Evolutionary conservation across 1,284 basidiomycete genomes (phyloP).

Genomic region (Malassezia restricta): DNA sequence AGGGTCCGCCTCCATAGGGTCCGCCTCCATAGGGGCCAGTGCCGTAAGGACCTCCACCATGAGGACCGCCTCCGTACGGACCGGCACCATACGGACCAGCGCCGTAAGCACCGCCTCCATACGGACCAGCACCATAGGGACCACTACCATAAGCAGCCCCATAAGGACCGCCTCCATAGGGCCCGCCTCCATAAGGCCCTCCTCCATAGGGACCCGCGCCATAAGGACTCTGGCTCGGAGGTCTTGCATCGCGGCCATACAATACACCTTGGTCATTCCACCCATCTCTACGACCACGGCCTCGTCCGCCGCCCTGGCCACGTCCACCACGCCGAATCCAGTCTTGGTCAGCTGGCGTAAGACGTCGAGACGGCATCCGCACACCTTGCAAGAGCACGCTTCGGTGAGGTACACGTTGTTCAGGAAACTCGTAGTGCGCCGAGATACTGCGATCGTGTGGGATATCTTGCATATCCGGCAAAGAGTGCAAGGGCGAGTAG

Average conservation of each 20-base stretch:
- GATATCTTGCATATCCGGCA: slow-evolving; percentile 56
- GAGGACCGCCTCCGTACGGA: background rate
- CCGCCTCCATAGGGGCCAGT: background rate
- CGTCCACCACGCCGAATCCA: slow-evolving; percentile 50
- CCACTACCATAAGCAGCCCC: slow-evolving; percentile 19
- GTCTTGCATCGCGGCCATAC: slow-evolving; percentile 10
- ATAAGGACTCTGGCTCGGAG: background rate
- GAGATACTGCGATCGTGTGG: slow-evolving; percentile 74
- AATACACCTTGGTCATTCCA: slow-evolving; percentile 1
- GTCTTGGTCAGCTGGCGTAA: slow-evolving; percentile 66
- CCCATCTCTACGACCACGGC: slow-evolving; percentile 10
- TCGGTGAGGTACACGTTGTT: slow-evolving; percentile 69
- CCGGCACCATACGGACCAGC: background rate
- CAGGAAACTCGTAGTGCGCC: slow-evolving; percentile 76
- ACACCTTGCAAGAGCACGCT: slow-evolving; percentile 71
- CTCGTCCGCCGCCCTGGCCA: slow-evolving; percentile 23
- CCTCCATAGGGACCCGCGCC: background rate
- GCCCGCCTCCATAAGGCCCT: slow-evolving; percentile 4
- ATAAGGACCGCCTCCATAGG: slow-evolving; percentile 16
- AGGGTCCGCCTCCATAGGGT: background rate
- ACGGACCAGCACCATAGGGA: slow-evolving; percentile 14
- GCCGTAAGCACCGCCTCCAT: background rate
- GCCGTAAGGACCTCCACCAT: background rate
- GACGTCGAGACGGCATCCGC: slow-evolving; percentile 54
- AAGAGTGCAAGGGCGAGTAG: slow-evolving; percentile 57